Conservation (phyloP, 495 filamentous ascomycete genomes). For the Neurospora sp. region DNA sequence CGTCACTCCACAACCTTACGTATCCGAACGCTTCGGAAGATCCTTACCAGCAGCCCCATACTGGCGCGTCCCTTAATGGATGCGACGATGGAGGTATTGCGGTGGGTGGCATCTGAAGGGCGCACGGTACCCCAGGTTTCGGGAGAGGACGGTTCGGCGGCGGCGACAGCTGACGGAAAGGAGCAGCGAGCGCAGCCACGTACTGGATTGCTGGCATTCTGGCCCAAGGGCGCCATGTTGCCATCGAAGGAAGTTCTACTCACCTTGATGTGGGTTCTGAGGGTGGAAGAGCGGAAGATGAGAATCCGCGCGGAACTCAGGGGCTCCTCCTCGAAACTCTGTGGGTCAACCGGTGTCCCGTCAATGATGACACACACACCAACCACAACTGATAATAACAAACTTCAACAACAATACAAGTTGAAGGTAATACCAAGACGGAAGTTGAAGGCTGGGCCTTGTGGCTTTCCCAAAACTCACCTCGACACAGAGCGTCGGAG, state of each 20-base stretch:
- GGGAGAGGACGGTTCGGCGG: conserved; percentile 26
- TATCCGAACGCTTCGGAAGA: conserved; percentile 40
- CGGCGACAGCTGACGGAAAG: conserved; percentile 14
- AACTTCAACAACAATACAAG: not conserved
- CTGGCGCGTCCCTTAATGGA: conserved; percentile 84
- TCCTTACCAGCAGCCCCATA: conserved; percentile 74
- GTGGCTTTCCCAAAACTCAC: not conserved
- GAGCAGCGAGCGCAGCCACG: conserved; percentile 25
- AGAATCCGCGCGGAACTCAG: conserved; percentile 13
- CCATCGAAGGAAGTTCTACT: conserved; percentile 44
- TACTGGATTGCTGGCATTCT: conserved; percentile 25
- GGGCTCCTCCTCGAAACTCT: conserved; percentile 12
- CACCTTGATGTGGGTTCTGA: conserved; percentile 42
- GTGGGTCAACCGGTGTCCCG: conserved; percentile 13
- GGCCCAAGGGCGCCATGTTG: conserved; percentile 32
- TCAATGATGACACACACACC: conserved; percentile 11
- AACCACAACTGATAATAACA: not conserved
- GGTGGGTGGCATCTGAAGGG: conserved; percentile 45
- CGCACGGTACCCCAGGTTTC: conserved; percentile 30
- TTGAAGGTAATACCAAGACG: not conserved
- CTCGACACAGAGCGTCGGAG: not conserved
- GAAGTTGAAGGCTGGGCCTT: not conserved
- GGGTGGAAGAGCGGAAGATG: conserved; percentile 34
- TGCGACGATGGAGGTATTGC: conserved; percentile 87
- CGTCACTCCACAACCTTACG: conserved; percentile 37